Conservation (phyloP, 345 rosid species). For the Litchi chinensis region DNA sequence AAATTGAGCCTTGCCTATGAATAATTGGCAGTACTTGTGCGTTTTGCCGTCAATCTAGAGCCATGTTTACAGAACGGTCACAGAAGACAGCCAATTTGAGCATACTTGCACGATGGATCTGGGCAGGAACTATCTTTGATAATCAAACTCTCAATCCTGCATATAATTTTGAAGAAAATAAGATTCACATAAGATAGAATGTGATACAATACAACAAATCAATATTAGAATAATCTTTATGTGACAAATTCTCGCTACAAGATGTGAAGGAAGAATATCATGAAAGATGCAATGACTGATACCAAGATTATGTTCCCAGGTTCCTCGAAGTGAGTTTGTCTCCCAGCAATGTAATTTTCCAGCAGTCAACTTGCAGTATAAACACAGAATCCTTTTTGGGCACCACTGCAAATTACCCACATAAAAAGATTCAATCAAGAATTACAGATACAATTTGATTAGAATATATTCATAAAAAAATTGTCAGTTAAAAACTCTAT, state of each 20-base stretch:
- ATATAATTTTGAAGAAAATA: not conserved
- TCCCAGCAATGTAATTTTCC: constrained; percentile 79
- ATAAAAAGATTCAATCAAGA: not conserved
- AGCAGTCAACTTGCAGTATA: constrained; percentile 68
- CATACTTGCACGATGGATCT: not conserved
- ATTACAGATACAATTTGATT: not conserved
- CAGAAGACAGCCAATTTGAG: not conserved
- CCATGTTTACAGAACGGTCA: not conserved
- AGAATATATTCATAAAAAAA: not conserved
- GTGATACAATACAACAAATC: not conserved
- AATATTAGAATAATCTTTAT: not conserved
- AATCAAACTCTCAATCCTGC: not conserved
- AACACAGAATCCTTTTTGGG: constrained; percentile 78
- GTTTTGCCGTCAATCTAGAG: not conserved
- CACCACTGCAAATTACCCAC: constrained; percentile 54
- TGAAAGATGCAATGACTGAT: constrained; percentile 14
- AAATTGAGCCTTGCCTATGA: not conserved
- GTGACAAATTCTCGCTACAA: not conserved
- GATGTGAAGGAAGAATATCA: constrained; percentile 7
- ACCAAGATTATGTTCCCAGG: constrained; percentile 33
- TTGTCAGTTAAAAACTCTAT: not conserved
- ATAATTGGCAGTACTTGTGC: constrained; percentile 3
- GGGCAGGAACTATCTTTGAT: not conserved
- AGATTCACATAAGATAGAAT: not conserved
- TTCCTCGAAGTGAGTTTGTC: constrained; percentile 78